phyloP scores from a whole-genome alignment of 2,329 filamentous ascomycete genomes.

The Trichoderma sp. region DNA sequence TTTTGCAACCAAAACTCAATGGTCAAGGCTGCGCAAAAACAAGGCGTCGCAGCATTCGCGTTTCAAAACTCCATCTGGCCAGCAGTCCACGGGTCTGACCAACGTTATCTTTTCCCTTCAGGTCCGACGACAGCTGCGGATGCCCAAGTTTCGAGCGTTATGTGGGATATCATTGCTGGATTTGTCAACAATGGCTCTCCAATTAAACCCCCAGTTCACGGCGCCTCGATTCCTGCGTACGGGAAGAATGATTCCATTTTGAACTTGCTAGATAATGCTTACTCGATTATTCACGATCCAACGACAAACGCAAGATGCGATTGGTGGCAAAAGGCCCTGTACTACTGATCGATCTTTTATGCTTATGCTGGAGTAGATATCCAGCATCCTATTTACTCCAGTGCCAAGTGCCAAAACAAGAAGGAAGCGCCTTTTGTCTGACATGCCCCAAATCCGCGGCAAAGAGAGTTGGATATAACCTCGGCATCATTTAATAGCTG shows the following conservation, averaged over 20 bases:
- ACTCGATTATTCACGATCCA: not conserved
- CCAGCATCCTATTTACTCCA: not conserved
- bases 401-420: too few relatives aligned
- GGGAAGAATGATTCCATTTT: not conserved
- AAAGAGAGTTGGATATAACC: not conserved
- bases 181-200: constrained; percentile 13
- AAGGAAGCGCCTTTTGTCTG: too few relatives aligned
- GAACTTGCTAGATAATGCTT: not conserved
- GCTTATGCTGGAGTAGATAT: not conserved
- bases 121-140: not conserved
- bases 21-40: not conserved
- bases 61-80: constrained; percentile 12
- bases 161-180: not conserved
- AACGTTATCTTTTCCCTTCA: not conserved
- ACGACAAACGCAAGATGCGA: constrained; percentile 12
- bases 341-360: not conserved
- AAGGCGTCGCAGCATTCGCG: not conserved
- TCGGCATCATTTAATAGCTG: not conserved
- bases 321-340: constrained; percentile 18
- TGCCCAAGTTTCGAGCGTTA: not conserved
- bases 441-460: too few relatives aligned
- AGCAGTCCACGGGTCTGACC: constrained; percentile 2
- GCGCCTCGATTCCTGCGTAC: constrained; percentile 1
- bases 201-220: not conserved
- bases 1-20: constrained; percentile 12